phyloP scores from a whole-genome alignment of 805 yeast genomes.

The Candida patagonica region DNA sequence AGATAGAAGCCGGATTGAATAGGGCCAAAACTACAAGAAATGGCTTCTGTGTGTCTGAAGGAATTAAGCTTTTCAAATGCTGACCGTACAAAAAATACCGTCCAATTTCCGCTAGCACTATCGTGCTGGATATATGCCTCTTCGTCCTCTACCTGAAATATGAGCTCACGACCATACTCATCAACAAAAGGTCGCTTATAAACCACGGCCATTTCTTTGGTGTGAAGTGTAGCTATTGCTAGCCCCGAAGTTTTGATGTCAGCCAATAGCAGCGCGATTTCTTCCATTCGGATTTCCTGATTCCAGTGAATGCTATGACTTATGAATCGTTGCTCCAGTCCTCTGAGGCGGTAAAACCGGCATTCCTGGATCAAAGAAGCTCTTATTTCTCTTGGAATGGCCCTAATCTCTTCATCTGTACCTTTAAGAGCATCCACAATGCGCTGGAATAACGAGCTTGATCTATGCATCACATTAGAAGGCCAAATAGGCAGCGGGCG shows the following conservation, averaged over 20 bases:
- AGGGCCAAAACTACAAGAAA: background rate
- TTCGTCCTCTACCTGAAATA: conserved; percentile 31
- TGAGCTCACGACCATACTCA: conserved; percentile 29
- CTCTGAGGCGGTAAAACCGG: conserved; percentile 64
- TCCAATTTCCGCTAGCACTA: background rate
- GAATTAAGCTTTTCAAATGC: background rate
- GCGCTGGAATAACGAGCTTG: conserved; percentile 45
- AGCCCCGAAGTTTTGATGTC: conserved; percentile 32
- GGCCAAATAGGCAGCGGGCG: conserved; percentile 77
- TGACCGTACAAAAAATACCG: background rate
- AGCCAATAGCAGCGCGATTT: conserved; percentile 43
- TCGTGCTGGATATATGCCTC: background rate
- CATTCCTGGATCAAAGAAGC: conserved; percentile 56
- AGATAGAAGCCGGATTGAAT: background rate
- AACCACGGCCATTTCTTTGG: conserved; percentile 2
- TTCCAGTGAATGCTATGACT: conserved; percentile 42
- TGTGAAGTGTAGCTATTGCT: background rate
- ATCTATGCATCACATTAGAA: conserved; percentile 41
- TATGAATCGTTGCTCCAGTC: conserved; percentile 63
- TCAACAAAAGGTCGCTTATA: conserved; percentile 44
- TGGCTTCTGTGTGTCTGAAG: background rate
- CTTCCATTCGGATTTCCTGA: conserved; percentile 43
- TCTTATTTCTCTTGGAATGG: conserved; percentile 48
- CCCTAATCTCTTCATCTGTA: conserved; percentile 30
- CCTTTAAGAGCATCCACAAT: conserved; percentile 51